Conservation (phyloP, 1,139 yeast genomes). For the Tardiomyces blankii region DNA sequence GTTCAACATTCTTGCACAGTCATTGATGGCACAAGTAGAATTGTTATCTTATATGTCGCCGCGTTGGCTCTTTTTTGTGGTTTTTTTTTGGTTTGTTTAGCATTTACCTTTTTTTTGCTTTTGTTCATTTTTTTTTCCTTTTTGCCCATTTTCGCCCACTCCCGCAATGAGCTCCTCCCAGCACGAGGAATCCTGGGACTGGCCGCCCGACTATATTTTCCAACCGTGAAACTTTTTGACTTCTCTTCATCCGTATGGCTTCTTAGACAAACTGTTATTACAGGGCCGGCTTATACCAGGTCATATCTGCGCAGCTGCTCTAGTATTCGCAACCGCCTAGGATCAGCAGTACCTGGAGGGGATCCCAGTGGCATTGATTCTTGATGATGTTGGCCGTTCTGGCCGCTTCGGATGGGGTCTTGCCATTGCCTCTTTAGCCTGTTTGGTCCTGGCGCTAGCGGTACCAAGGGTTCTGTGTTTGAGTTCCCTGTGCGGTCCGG, state of each 20-base stretch:
- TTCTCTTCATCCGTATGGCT: slow-evolving; percentile 2
- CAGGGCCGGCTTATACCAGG: slow-evolving; percentile 1
- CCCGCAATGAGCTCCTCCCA: not conserved
- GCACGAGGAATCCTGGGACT: not conserved
- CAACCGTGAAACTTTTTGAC: not conserved
- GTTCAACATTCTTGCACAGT: too few relatives aligned
- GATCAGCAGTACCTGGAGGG: not conserved
- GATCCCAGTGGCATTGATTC: not conserved
- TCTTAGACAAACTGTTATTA: slow-evolving; percentile 14
- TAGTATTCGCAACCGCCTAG: not conserved
- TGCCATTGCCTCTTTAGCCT: not conserved
- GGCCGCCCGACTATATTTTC: not conserved
- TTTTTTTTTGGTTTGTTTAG: too few relatives aligned
- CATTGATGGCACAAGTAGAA: too few relatives aligned
- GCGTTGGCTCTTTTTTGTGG: too few relatives aligned
- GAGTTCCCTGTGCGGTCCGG: slow-evolving; percentile 1
- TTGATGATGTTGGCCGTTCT: slow-evolving; percentile 8
- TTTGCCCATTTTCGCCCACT: not conserved
- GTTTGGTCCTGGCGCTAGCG: not conserved
- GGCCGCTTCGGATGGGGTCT: slow-evolving; percentile 1
- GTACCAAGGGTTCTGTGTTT: slow-evolving; percentile 3
- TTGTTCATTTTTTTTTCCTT: too few relatives aligned
- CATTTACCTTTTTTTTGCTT: too few relatives aligned
- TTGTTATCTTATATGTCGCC: too few relatives aligned
- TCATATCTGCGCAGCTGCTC: not conserved